phyloP scores from a whole-genome alignment of 208 protist genomes.

The Angomonas ambiguus region DNA sequence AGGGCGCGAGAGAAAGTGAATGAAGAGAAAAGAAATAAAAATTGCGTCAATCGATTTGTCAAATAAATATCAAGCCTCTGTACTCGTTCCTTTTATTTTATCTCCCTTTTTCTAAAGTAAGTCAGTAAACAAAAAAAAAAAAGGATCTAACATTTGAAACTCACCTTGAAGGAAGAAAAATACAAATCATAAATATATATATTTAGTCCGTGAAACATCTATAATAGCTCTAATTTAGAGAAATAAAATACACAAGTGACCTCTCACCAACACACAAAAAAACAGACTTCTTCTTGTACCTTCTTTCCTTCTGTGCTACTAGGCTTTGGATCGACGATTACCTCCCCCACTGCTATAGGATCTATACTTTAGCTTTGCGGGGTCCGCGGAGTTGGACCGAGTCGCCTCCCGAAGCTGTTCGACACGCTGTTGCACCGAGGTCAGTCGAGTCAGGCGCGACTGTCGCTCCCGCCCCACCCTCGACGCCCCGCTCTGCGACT shows the following conservation, averaged over 20 bases:
- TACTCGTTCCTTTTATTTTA: no score
- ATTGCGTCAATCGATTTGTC: not conserved
- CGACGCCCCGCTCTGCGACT: slow-evolving; percentile 44
- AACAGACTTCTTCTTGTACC: not conserved
- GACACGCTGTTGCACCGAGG: slow-evolving; percentile 61
- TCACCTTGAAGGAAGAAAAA: no score
- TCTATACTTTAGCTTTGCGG: not conserved
- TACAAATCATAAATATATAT: no score
- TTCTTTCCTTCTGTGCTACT: not conserved
- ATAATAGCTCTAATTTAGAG: slow-evolving; percentile 3
- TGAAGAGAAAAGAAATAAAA: not conserved
- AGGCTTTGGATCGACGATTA: not conserved
- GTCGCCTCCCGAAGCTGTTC: slow-evolving; percentile 29
- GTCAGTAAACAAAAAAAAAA: no score
- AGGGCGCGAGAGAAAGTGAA: not conserved
- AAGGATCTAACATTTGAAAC: not conserved
- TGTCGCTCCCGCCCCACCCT: slow-evolving; percentile 58
- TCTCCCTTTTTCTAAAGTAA: no score
- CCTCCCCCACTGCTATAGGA: not conserved
- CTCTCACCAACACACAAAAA: not conserved
- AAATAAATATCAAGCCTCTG: no score
- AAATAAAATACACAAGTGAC: slow-evolving; percentile 3
- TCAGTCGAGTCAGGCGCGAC: slow-evolving; percentile 52
- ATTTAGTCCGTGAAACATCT: not conserved
- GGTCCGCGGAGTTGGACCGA: not conserved